Evolutionary conservation across 1,284 basidiomycete species (phyloP).

Genomic region (Trametes pubescens): DNA sequence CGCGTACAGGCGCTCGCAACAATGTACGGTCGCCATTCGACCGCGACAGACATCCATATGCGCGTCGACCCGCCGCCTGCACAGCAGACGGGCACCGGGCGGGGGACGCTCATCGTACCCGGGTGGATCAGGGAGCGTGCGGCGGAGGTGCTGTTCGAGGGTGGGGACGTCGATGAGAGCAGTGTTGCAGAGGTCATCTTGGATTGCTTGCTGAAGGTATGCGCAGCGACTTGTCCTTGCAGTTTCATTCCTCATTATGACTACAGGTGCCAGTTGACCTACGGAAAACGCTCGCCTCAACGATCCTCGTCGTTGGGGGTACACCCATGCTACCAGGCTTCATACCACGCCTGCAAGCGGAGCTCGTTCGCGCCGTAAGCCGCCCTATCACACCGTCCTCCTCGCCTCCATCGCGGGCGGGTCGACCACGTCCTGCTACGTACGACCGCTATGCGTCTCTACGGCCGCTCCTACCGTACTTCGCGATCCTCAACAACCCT

Average conservation of each 20-base stretch:
- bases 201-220: constrained; percentile 79
- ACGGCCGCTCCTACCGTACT: constrained; percentile 70
- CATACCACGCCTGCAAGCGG: constrained; percentile 82
- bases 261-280: constrained; percentile 88
- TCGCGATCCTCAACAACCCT: constrained; percentile 89
- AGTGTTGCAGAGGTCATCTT: constrained; percentile 85
- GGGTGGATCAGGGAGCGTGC: constrained; percentile 95
- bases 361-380: constrained; percentile 72
- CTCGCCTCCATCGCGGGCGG: constrained; percentile 38
- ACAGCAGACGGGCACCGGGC: constrained; percentile 72
- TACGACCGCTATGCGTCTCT: constrained; percentile 80
- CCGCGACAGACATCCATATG: constrained; percentile 74
- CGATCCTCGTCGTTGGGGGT: constrained; percentile 88
- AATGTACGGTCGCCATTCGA: constrained; percentile 77
- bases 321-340: constrained; percentile 93
- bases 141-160: constrained; percentile 90
- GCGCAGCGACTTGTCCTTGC: constrained; percentile 12
- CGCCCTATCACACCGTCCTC: constrained; percentile 47
- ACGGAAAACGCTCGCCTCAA: constrained; percentile 80
- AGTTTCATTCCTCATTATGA: background rate
- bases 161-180: constrained; percentile 86
- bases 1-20: constrained; percentile 70
- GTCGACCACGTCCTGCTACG: constrained; percentile 52
- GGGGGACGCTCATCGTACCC: constrained; percentile 86
- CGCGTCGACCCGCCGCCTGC: constrained; percentile 68